Base-by-base conservation (phyloP, 371 early-diverging fungal species). In the Massospora cicadina region DNA sequence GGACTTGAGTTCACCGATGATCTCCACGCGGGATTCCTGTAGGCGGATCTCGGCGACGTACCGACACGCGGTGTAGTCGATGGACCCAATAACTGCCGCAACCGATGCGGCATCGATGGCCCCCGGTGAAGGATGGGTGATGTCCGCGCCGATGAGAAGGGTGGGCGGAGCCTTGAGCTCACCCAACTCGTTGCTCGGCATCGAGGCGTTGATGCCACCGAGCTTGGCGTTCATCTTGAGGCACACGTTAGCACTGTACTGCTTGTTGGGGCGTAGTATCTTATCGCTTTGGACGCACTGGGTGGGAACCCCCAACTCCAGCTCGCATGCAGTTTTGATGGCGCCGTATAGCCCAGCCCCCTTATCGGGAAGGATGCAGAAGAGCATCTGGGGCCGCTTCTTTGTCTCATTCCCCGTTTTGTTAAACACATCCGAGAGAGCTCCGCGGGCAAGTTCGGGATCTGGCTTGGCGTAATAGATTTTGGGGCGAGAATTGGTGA, bases 311-410 rank as follows among this genome's bases (percentile, higher is more conserved):
- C 95, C 92, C 60, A 91, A 77, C 30, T 87, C 81, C 1, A 93
- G 93, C 73, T 98, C 98, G 28, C 87, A 82, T 33, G 89, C 81
- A 31, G 92, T 82, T 81, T 98, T 98, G 70, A 98, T 86, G 66
- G 90, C 88, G 62, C 88, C 89, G 72, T 98, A 98, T 2, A 95
- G 72, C 0, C 82, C 83, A 24, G 83, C 78, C 67, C 87, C 89
- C 33, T 87, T 91, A 76, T 87, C 87, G 54, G 90, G 91, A 33
- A 95, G 72, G 64, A 95, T 81, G 71, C 91, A 88, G 53, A 90
- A 67, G 33, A 90, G 69, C 28, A 91, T 65, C 72, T 91, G 89
- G 25, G 89, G 89, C 65, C 79, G 68, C 28, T 79, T 73, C 66
- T 83, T 84, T 55, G 86, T 86, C 17, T 57, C 23, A 2, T 56